Conservation (phyloP, 2,329 filamentous ascomycete genomes). For the Teratosphaeria gauchensis region DNA sequence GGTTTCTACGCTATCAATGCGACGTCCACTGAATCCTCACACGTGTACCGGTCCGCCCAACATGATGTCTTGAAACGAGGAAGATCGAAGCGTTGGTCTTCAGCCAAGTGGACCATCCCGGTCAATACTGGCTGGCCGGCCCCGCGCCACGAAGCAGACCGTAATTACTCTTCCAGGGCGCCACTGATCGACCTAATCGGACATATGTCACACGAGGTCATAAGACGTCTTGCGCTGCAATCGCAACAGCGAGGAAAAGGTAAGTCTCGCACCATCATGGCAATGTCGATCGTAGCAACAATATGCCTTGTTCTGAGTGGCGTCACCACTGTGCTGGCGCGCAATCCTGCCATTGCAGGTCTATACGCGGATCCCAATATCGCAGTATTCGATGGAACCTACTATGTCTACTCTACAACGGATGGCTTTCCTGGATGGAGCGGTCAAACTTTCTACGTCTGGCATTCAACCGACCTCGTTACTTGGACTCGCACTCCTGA, state of each 20-base stretch:
- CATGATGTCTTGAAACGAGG: neutral
- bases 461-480: slow-evolving; percentile 37
- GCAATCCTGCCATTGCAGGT: neutral
- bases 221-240: too few species aligned
- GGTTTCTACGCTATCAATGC: neutral
- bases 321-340: neutral
- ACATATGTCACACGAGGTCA: too few species aligned
- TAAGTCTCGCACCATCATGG: neutral
- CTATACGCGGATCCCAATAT: slow-evolving; percentile 40
- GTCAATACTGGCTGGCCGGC: neutral
- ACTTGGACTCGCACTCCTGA: slow-evolving; percentile 33
- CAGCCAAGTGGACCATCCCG: neutral
- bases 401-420: slow-evolving; percentile 41
- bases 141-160: neutral
- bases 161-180: neutral
- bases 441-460: slow-evolving; percentile 39
- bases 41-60: neutral
- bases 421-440: slow-evolving; percentile 39
- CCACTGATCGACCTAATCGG: neutral
- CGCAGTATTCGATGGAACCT: slow-evolving; percentile 33
- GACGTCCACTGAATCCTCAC: neutral
- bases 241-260: neutral
- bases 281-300: neutral
- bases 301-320: neutral
- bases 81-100: too few species aligned